Evolutionary conservation across 352 stramenopile species (phyloP).

Genomic region (Phytophthora sp.): DNA sequence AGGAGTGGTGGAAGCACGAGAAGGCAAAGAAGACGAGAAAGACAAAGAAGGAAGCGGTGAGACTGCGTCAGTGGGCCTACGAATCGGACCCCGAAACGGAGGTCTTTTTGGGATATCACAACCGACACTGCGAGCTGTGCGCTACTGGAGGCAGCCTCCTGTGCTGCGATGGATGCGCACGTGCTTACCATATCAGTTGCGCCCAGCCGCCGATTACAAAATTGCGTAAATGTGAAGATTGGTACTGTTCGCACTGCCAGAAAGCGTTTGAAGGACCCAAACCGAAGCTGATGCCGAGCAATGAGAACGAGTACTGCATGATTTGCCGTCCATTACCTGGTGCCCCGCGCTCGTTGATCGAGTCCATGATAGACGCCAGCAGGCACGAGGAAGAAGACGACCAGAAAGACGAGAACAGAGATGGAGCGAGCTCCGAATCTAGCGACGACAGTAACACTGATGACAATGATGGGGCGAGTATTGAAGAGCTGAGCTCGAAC

Average conservation of each 20-base stretch:
- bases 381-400: constrained; percentile 27
- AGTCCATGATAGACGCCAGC: constrained; percentile 15
- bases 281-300: constrained; percentile 28
- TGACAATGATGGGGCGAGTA: constrained; percentile 14
- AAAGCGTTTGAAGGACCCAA: constrained; percentile 23
- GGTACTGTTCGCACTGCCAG: constrained; percentile 61
- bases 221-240: constrained; percentile 45
- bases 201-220: constrained; percentile 69
- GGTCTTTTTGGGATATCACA: constrained; percentile 55
- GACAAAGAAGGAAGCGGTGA: constrained; percentile 60
- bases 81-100: constrained; percentile 39
- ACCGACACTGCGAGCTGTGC: constrained; percentile 70
- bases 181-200: constrained; percentile 76
- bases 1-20: constrained; percentile 49
- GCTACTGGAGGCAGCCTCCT: constrained; percentile 67
- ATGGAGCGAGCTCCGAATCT: not conserved
- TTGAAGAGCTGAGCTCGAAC: constrained; percentile 16
- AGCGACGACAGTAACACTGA: constrained; percentile 14
- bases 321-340: constrained; percentile 6
- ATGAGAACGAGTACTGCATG: constrained; percentile 37
- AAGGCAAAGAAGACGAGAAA: constrained; percentile 55
- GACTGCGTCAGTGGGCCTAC: constrained; percentile 49
- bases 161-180: constrained; percentile 73
- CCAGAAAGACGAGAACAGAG: constrained; percentile 8
- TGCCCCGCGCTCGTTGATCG: constrained; percentile 15